These are phyloP conservation scores for Pueraria montana DNA, from an alignment of 306 rosid genomes.

Conservation along the genomic window DNA sequence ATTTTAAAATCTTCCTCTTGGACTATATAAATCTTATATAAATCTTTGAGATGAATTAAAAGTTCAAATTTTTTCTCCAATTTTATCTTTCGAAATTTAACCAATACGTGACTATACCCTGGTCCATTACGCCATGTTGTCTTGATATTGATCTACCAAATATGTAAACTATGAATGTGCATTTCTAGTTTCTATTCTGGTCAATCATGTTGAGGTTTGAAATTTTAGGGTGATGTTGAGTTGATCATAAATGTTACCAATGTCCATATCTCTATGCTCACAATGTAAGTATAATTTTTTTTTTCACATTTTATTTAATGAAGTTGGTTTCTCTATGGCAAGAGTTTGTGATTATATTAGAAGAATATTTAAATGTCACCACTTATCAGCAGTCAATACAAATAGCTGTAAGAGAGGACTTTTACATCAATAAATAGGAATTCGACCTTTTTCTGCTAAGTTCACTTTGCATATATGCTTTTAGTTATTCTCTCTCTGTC, in stretches of 20 bases:
- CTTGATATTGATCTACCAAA: slow-evolving; percentile 7
- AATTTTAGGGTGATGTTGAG: not conserved
- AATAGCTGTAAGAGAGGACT: no score
- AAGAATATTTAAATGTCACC: no score
- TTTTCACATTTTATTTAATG: no score
- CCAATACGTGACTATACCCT: not conserved
- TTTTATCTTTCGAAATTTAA: not conserved
- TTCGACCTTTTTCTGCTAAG: no score
- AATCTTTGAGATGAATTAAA: not conserved
- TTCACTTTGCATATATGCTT: no score
- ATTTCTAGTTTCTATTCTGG: slow-evolving; percentile 2
- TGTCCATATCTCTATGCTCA: not conserved
- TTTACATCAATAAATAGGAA: no score
- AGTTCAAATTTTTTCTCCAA: not conserved
- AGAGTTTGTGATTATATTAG: no score
- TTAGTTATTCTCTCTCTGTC: no score
- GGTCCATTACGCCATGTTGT: not conserved
- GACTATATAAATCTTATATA: not conserved
- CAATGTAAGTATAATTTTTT: no score
- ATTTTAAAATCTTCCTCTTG: not conserved
- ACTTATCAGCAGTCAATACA: no score
- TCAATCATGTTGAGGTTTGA: not conserved
- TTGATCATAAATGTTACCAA: not conserved
- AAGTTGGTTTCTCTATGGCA: no score
- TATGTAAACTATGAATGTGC: not conserved